Percentiles rank a stretch among this genome's conserved stretches.
These are phyloP conservation scores for Cordyceps tenuipes DNA, from an alignment of 2,329 filamentous ascomycete species.

Conservation along the genomic window DNA sequence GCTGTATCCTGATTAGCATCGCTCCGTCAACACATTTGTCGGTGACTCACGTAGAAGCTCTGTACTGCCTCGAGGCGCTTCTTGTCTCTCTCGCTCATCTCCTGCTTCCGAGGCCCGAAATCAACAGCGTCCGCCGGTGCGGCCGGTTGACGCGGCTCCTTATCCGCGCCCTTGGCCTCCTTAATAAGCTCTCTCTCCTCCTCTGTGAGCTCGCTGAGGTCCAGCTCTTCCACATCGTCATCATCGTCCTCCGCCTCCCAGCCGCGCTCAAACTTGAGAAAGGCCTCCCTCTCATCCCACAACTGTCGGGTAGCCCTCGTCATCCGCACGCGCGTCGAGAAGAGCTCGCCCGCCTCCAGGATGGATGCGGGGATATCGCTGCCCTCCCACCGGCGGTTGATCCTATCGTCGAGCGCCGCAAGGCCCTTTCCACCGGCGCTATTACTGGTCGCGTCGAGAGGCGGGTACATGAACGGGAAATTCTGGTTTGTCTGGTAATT, in stretches of 20 bases:
- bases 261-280: slow-evolving; percentile 84
- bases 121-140: slow-evolving; percentile 23
- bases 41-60: slow-evolving; percentile 66
- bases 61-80: slow-evolving; percentile 67
- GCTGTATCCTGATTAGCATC: slow-evolving; percentile 36
- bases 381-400: slow-evolving; percentile 85
- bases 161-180: slow-evolving; percentile 28
- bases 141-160: slow-evolving; percentile 23
- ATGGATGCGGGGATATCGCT: slow-evolving; percentile 91
- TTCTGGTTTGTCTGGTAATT: slow-evolving; percentile 99
- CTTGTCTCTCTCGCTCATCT: slow-evolving; percentile 46
- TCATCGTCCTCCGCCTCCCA: slow-evolving; percentile 50
- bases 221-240: slow-evolving; percentile 39
- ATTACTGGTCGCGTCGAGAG: slow-evolving; percentile 80
- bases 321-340: slow-evolving; percentile 83
- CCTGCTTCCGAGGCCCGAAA: slow-evolving; percentile 39
- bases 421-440: slow-evolving; percentile 82
- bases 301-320: slow-evolving; percentile 85
- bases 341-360: slow-evolving; percentile 86
- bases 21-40: background rate
- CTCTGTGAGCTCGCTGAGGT: slow-evolving; percentile 35
- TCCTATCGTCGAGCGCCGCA: slow-evolving; percentile 72
- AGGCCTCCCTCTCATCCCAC: slow-evolving; percentile 88
- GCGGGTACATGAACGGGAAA: slow-evolving; percentile 95
- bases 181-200: slow-evolving; percentile 35